Conservation (phyloP, 305 asterid genomes). For the Ilex paraguariensis region DNA sequence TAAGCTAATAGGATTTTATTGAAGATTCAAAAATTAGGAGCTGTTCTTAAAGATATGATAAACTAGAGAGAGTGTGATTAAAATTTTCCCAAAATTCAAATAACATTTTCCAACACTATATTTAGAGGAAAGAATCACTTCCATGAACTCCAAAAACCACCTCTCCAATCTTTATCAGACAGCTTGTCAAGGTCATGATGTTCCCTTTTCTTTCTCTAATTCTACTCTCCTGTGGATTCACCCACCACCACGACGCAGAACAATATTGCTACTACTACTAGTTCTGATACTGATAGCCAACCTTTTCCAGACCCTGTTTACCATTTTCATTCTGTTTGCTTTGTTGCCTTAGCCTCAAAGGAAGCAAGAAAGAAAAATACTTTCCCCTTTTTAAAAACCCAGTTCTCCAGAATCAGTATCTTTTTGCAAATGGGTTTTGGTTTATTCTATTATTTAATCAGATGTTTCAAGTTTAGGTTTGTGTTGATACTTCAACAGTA, state of each 20-base stretch:
- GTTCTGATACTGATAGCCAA: neutral
- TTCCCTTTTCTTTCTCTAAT: conserved; percentile 40
- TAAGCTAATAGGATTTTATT: no score
- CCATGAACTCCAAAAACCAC: neutral
- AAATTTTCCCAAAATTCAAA: no score
- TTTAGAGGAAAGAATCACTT: neutral
- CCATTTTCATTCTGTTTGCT: neutral
- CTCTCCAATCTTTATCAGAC: neutral
- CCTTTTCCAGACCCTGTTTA: neutral
- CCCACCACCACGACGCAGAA: conserved; percentile 21
- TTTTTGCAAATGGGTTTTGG: neutral
- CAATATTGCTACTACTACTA: conserved; percentile 3
- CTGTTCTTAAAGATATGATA: no score
- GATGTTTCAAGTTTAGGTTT: no score
- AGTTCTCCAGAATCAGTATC: conserved; percentile 5
- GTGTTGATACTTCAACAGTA: neutral
- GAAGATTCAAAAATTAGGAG: no score
- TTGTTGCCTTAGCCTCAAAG: neutral
- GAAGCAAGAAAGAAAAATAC: neutral
- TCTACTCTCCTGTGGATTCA: conserved; percentile 40
- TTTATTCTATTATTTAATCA: neutral
- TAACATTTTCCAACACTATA: neutral
- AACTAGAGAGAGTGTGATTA: no score
- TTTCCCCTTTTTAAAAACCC: conserved; percentile 1
- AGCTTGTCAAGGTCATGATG: conserved; percentile 9